Evolutionary conservation across 345 rosid species (phyloP).

Genomic region (Isatis tinctoria): DNA sequence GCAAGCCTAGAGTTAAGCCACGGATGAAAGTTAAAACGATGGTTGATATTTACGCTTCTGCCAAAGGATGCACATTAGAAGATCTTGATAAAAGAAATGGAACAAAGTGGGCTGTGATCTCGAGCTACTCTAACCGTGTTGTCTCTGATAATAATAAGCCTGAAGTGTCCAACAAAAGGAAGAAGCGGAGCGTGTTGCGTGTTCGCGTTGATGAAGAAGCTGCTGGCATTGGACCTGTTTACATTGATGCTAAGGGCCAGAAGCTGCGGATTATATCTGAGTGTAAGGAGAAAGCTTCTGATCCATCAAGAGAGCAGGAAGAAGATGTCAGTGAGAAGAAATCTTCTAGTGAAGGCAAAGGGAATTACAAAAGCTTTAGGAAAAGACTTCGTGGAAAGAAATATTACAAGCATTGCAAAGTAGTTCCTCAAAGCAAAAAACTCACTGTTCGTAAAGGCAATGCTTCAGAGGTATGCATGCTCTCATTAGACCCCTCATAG

Average conservation of each 20-base stretch:
- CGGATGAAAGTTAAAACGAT: conserved; percentile 58
- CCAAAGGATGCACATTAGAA: conserved; percentile 45
- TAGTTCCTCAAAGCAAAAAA: conserved; percentile 50
- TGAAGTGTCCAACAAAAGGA: conserved; percentile 33
- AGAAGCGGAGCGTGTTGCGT: conserved; percentile 40
- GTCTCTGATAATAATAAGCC: conserved; percentile 32
- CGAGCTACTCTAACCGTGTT: conserved; percentile 45
- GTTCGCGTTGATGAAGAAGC: conserved; percentile 38
- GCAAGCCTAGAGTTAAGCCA: conserved; percentile 68
- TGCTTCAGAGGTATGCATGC: conserved; percentile 53
- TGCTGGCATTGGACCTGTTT: conserved; percentile 68
- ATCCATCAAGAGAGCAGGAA: conserved; percentile 11
- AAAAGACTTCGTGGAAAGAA: conserved; percentile 43
- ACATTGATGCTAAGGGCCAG: conserved; percentile 82
- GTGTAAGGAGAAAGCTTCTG: conserved; percentile 27
- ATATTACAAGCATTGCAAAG: conserved; percentile 49
- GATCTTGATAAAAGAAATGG: conserved; percentile 37
- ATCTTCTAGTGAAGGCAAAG: conserved; percentile 33
- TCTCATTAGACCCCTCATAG: conserved; percentile 34
- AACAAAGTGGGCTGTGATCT: conserved; percentile 30
- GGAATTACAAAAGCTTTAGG: conserved; percentile 41
- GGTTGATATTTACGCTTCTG: conserved; percentile 71
- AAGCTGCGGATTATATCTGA: conserved; percentile 83
- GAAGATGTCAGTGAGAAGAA: conserved; percentile 29
- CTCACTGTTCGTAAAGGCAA: conserved; percentile 38